phyloP scores from a whole-genome alignment of 306 rosid species.

The Rosa multiflora region DNA sequence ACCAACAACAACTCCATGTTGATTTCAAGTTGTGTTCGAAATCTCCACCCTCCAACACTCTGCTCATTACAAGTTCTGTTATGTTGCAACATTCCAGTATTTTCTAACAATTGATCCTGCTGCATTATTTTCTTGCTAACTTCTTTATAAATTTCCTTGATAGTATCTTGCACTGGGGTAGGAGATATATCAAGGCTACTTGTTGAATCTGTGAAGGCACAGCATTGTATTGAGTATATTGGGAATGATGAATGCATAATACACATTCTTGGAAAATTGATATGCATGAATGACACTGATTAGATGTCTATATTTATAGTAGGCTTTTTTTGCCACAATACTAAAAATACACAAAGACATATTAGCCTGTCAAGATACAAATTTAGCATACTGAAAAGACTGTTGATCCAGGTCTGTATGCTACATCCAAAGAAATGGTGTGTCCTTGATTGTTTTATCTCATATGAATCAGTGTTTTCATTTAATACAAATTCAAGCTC shows the following conservation, averaged over 20 bases:
- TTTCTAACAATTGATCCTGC: not conserved
- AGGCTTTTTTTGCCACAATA: not conserved
- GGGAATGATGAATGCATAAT: not conserved
- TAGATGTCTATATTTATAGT: not conserved
- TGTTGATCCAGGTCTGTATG: not conserved
- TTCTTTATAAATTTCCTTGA: not conserved
- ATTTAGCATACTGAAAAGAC: not conserved
- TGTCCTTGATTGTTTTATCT: not conserved
- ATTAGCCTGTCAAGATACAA: not conserved
- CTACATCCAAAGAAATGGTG: not conserved
- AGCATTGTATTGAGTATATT: not conserved
- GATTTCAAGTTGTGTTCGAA: not conserved
- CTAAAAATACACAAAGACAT: not conserved
- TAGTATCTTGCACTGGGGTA: not conserved
- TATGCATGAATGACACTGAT: not conserved
- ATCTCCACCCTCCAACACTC: not conserved
- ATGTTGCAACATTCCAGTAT: not conserved
- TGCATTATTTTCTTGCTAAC: not conserved
- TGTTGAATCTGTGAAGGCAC: conserved; percentile 5
- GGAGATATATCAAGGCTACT: not conserved
- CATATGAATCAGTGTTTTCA: not conserved
- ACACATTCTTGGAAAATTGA: not conserved
- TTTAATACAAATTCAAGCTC: not conserved
- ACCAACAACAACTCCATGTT: not conserved
- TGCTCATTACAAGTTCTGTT: not conserved